A percentile compares a stretch with the other conserved stretches of the same genome.
These are phyloP conservation scores for Phialophora tarda DNA, from an alignment of 2,329 filamentous ascomycete species.

Conservation along the genomic window DNA sequence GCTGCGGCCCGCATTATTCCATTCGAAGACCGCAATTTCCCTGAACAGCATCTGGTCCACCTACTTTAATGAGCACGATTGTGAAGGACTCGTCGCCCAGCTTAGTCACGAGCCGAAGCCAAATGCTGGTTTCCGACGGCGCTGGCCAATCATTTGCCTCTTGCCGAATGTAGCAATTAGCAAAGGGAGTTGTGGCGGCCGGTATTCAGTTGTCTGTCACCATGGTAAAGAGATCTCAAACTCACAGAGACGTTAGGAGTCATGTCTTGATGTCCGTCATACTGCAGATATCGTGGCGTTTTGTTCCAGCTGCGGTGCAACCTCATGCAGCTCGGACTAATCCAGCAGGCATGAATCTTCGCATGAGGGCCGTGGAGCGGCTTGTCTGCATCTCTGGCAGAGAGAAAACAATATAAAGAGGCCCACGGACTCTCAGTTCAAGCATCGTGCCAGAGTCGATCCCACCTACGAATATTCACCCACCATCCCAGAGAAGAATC, in stretches of 20 bases:
- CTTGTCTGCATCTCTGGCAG: neutral
- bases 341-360: neutral
- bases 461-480: neutral
- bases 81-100: neutral
- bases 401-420: slow-evolving; percentile 4
- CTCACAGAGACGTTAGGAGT: neutral
- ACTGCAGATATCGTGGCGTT: slow-evolving; percentile 1
- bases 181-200: neutral
- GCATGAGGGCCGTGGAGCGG: too few relatives aligned
- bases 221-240: neutral
- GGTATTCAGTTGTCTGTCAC: neutral
- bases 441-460: neutral
- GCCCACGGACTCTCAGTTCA: neutral
- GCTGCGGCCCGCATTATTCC: neutral
- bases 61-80: neutral
- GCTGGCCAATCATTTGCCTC: slow-evolving; percentile 13
- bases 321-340: too few relatives aligned
- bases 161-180: slow-evolving; percentile 21
- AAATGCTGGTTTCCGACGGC: neutral
- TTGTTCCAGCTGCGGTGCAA: neutral
- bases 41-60: slow-evolving; percentile 6
- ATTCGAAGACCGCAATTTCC: neutral
- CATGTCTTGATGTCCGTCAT: neutral
- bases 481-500: neutral
- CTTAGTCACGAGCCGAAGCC: slow-evolving; percentile 2